phyloP scores from a whole-genome alignment of 257 asterid species.

The Scutellaria baicalensis region DNA sequence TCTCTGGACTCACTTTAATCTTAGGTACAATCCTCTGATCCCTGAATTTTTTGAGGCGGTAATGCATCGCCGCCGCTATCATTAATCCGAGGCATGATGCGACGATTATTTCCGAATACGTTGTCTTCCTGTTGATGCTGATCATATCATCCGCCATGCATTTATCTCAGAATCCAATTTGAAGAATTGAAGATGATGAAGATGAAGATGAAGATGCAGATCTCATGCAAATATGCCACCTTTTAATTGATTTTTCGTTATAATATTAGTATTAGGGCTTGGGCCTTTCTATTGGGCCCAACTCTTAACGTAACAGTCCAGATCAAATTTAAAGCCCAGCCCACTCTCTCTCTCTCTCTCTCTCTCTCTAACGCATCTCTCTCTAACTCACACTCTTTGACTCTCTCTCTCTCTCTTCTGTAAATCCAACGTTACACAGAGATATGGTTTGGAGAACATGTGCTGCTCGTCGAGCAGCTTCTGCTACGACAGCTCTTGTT shows the following conservation, averaged over 20 bases:
- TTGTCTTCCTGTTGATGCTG: conserved; percentile 17
- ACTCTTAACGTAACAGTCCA: neutral
- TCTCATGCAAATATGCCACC: no score
- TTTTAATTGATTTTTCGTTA: no score
- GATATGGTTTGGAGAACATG: conserved; percentile 34
- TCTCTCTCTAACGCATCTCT: no score
- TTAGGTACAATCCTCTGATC: conserved; percentile 54
- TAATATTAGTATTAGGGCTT: no score
- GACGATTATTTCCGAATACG: conserved; percentile 48
- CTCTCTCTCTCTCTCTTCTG: neutral
- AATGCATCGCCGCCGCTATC: conserved; percentile 63
- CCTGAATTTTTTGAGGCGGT: conserved; percentile 40
- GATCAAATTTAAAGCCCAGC: neutral
- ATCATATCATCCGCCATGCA: conserved; percentile 23
- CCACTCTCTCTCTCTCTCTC: neutral
- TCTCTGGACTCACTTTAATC: conserved; percentile 38
- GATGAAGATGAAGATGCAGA: no score
- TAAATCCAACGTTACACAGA: neutral
- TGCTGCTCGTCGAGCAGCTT: conserved; percentile 23
- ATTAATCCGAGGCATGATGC: conserved; percentile 73
- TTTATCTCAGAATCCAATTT: no score
- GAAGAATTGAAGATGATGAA: no score
- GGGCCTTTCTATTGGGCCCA: no score
- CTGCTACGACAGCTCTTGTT: conserved; percentile 14
- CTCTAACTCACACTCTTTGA: no score